phyloP scores from a whole-genome alignment of 2,329 filamentous ascomycete genomes.

The Aspergillus ochraceoroseus region DNA sequence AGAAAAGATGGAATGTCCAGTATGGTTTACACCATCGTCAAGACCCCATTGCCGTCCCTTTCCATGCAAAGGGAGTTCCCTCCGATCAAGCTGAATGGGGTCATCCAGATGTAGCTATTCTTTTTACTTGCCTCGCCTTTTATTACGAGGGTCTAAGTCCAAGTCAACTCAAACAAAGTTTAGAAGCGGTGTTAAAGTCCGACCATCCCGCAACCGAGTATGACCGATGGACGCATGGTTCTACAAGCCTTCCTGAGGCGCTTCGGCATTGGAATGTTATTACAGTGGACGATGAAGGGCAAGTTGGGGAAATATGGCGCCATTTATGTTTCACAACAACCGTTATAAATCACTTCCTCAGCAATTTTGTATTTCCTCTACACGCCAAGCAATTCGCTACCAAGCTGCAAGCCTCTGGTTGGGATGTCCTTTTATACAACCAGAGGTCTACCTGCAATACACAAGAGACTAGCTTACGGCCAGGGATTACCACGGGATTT shows the following conservation, averaged over 20 bases:
- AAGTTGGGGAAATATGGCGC: constrained; percentile 50
- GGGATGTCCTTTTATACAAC: constrained; percentile 57
- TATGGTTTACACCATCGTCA: constrained; percentile 56
- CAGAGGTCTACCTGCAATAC: not conserved
- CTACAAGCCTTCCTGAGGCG: constrained; percentile 42
- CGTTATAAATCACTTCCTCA: constrained; percentile 58
- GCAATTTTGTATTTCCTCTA: constrained; percentile 60
- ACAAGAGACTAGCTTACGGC: constrained; percentile 13
- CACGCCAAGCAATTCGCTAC: constrained; percentile 61
- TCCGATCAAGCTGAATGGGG: constrained; percentile 61
- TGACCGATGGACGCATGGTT: constrained; percentile 46
- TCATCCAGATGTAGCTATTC: constrained; percentile 62
- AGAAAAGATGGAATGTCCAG: constrained; percentile 63
- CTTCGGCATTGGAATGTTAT: constrained; percentile 54
- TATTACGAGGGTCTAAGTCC: constrained; percentile 58
- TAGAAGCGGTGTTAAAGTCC: constrained; percentile 51
- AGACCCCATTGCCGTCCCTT: constrained; percentile 56
- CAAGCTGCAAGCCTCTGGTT: constrained; percentile 62
- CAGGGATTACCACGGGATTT: constrained; percentile 59
- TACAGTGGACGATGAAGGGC: constrained; percentile 55
- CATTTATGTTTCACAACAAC: constrained; percentile 48
- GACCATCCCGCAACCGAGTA: constrained; percentile 57
- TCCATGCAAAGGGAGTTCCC: constrained; percentile 60
- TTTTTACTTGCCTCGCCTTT: constrained; percentile 62
- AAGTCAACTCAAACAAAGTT: constrained; percentile 47